Evolutionary conservation across 2,329 filamentous ascomycete genomes (phyloP).

Genomic region (Talaromyces sp.): DNA sequence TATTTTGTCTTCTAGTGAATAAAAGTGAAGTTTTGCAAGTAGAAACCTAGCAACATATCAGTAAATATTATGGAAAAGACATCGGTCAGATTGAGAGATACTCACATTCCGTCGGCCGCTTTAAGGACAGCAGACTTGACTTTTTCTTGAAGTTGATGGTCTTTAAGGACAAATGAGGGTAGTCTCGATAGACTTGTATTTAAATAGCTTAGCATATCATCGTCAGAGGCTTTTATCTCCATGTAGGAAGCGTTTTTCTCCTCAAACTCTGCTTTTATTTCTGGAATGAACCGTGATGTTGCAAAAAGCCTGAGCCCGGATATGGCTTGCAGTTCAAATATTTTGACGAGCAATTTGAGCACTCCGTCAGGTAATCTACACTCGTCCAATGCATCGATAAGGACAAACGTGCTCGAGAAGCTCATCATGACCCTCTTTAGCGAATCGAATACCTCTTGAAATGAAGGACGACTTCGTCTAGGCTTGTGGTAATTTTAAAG

Average conservation of each 20-base stretch:
- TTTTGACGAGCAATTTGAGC: slow-evolving; percentile 17
- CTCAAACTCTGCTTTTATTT: slow-evolving; percentile 23
- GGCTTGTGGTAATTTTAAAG: slow-evolving; percentile 19
- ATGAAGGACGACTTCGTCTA: slow-evolving; percentile 16
- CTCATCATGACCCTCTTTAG: slow-evolving; percentile 5
- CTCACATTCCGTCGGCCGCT: slow-evolving; percentile 24
- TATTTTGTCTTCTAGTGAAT: slow-evolving; percentile 15
- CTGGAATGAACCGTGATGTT: slow-evolving; percentile 29
- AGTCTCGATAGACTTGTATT: slow-evolving; percentile 12
- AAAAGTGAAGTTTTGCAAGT: slow-evolving; percentile 16
- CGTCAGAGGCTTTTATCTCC: slow-evolving; percentile 3
- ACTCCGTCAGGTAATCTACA: slow-evolving; percentile 19
- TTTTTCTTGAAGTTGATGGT: slow-evolving; percentile 19
- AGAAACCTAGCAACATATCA: slow-evolving; percentile 18
- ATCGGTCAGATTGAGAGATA: neutral
- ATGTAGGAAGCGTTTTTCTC: slow-evolving; percentile 2
- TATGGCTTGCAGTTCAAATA: slow-evolving; percentile 22
- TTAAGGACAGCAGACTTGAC: slow-evolving; percentile 16
- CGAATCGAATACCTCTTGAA: slow-evolving; percentile 14
- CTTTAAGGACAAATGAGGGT: slow-evolving; percentile 17
- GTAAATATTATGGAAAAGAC: neutral
- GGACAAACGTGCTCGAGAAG: slow-evolving; percentile 19
- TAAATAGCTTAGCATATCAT: slow-evolving; percentile 4
- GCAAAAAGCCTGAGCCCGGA: slow-evolving; percentile 25
- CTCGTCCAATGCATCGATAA: slow-evolving; percentile 25